A percentile compares a stretch with the other conserved stretches of the same genome.
Evolutionary conservation across 2,329 filamentous ascomycete genomes (phyloP).

Genomic region (Pyrenochaeta sp.): DNA sequence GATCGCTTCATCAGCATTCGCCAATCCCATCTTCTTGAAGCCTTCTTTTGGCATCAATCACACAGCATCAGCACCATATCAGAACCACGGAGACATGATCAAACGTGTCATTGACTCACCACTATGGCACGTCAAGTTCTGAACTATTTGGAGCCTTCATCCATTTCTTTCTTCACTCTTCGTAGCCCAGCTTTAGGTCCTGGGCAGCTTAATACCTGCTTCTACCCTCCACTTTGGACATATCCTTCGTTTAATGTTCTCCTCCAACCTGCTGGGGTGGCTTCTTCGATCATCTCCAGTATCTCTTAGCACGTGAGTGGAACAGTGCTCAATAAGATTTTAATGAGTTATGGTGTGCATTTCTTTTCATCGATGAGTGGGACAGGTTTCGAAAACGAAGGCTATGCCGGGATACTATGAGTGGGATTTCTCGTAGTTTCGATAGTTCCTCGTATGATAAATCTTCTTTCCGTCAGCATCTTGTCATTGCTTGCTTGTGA

Average conservation of each 20-base stretch:
- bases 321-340: constrained; percentile 25
- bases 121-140: constrained; percentile 9
- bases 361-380: constrained; percentile 35
- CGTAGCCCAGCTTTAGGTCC: constrained; percentile 16
- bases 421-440: constrained; percentile 35
- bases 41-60: constrained; percentile 26
- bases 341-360: constrained; percentile 32
- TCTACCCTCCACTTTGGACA: constrained; percentile 23
- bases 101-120: constrained; percentile 18
- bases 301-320: constrained; percentile 38
- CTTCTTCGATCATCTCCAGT: constrained; percentile 31
- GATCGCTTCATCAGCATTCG: constrained; percentile 36
- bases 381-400: constrained; percentile 29
- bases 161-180: constrained; percentile 25
- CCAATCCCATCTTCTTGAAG: constrained; percentile 27
- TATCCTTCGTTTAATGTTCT: constrained; percentile 26
- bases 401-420: constrained; percentile 22
- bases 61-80: constrained; percentile 21
- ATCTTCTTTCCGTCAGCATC: constrained; percentile 20
- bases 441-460: constrained; percentile 35
- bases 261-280: constrained; percentile 16
- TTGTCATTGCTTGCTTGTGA: no score
- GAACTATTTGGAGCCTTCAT: constrained; percentile 4
- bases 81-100: no score
- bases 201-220: constrained; percentile 29